Percentiles rank a stretch among this genome's conserved stretches.
Evolutionary conservation across 1,139 yeast species (phyloP).

Genomic region (Magnusiomyces tetraspermus): DNA sequence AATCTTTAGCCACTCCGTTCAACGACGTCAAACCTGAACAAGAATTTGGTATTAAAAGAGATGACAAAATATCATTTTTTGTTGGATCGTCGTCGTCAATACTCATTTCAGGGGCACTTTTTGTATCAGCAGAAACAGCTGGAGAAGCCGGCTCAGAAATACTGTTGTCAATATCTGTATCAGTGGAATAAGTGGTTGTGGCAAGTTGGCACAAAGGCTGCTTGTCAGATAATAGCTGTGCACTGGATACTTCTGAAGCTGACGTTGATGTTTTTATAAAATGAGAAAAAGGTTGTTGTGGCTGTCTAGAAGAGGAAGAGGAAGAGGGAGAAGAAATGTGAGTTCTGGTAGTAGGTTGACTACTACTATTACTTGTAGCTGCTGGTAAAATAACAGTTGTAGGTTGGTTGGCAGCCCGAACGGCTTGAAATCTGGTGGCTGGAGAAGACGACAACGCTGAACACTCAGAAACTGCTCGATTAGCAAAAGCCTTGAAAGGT

Average conservation of each 20-base stretch:
- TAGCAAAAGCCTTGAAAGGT: neutral
- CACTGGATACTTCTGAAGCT: no score
- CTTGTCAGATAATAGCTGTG: no score
- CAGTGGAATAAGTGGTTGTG: no score
- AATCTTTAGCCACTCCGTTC: no score
- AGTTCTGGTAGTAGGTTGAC: neutral
- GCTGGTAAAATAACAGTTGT: neutral
- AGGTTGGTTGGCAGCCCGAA: neutral
- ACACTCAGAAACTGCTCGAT: neutral
- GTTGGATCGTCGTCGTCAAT: no score
- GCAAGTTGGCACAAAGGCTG: no score
- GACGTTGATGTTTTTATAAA: neutral
- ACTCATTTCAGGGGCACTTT: no score
- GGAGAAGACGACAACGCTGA: neutral
- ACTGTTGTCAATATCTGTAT: neutral
- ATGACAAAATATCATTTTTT: no score
- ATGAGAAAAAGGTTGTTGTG: neutral
- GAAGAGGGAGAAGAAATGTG: neutral
- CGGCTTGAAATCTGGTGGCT: neutral
- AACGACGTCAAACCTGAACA: no score
- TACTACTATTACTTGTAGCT: neutral
- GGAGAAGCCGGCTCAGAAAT: neutral
- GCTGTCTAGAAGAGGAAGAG: neutral
- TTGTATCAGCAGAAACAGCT: neutral
- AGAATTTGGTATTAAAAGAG: no score